Percentiles rank a stretch among this genome's conserved stretches.
These are phyloP conservation scores for Nicotiana benthamiana DNA, from an alignment of 257 asterid genomes.

Conservation along the genomic window DNA sequence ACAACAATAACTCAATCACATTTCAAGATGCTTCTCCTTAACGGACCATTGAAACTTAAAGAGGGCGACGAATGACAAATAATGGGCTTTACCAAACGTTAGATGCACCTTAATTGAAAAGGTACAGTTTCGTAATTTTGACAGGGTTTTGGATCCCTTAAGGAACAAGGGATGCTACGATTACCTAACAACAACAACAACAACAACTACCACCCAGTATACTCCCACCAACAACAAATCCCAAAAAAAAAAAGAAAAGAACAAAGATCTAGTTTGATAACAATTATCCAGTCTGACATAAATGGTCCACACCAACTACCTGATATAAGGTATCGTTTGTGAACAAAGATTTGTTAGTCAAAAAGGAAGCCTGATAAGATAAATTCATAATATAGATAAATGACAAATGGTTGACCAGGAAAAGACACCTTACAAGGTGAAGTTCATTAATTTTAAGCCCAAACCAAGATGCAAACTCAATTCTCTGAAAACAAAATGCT, in stretches of 20 bases:
- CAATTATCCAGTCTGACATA: background rate
- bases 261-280: background rate
- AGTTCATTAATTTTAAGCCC: background rate
- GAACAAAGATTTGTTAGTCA: background rate
- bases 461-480: background rate
- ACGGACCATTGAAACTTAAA: background rate
- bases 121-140: background rate
- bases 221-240: too few species aligned
- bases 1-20: background rate
- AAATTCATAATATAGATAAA: background rate
- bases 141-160: background rate
- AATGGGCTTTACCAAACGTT: background rate
- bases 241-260: background rate
- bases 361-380: background rate
- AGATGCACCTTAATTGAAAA: background rate
- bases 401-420: background rate
- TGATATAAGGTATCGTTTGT: background rate
- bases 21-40: background rate
- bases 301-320: background rate
- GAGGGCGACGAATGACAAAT: background rate
- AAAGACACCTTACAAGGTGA: background rate
- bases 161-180: background rate
- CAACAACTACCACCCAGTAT: too few species aligned
- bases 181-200: background rate
- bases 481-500: background rate